phyloP scores from a whole-genome alignment of 1,139 yeast genomes.

The Yamadazyma diddensiae region DNA sequence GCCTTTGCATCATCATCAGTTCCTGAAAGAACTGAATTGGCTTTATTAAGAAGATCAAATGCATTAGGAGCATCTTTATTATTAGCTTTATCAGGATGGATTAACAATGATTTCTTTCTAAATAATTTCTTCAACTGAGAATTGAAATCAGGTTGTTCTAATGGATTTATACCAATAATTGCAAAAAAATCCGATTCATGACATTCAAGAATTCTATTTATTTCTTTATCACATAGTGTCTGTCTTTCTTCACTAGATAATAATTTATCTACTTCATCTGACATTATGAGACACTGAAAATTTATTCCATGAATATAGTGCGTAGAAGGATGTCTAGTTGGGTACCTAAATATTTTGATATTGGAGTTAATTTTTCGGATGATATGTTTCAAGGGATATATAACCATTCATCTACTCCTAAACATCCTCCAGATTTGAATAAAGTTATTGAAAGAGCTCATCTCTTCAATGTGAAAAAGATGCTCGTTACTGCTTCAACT shows the following conservation, averaged over 20 bases:
- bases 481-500: constrained; percentile 83
- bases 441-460: constrained; percentile 67
- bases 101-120: constrained; percentile 57
- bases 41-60: constrained; percentile 50
- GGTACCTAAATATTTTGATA: constrained; percentile 47
- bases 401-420: constrained; percentile 51
- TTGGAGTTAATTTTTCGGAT: constrained; percentile 85
- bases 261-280: constrained; percentile 30
- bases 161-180: constrained; percentile 52
- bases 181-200: constrained; percentile 54
- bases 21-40: constrained; percentile 21
- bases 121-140: constrained; percentile 44
- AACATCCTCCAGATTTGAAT: constrained; percentile 67
- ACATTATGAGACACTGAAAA: constrained; percentile 9
- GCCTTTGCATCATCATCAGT: constrained; percentile 15
- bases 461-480: constrained; percentile 58
- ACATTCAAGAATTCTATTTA: constrained; percentile 48
- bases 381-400: constrained; percentile 82
- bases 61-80: constrained; percentile 60
- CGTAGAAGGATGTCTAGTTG: constrained; percentile 17
- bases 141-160: constrained; percentile 25
- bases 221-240: constrained; percentile 50
- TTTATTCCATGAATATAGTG: neutral
- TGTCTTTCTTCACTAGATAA: constrained; percentile 35
- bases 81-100: constrained; percentile 67